Conservation (phyloP, 495 filamentous ascomycete genomes). For the Articulospora tetracladia region DNA sequence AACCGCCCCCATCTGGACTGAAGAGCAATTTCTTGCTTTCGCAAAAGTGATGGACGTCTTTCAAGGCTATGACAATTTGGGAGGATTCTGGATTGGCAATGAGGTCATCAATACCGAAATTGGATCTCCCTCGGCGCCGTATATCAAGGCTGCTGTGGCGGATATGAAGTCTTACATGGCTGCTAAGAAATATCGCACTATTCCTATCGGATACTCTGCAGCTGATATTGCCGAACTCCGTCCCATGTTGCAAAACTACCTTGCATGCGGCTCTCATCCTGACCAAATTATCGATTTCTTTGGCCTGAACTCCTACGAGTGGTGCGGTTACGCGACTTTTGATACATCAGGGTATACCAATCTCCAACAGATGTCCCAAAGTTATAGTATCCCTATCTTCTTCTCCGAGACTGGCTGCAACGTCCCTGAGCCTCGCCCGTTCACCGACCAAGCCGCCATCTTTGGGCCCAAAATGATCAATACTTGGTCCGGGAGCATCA, state of each 20-base stretch:
- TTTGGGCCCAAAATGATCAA: constrained; percentile 67
- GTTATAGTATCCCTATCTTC: constrained; percentile 75
- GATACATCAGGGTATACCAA: constrained; percentile 63
- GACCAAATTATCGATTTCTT: constrained; percentile 78
- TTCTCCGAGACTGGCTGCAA: constrained; percentile 83
- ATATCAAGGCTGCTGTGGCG: constrained; percentile 73
- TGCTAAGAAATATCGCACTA: constrained; percentile 67
- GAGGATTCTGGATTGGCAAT: constrained; percentile 82
- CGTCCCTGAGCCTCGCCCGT: constrained; percentile 57
- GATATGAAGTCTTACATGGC: constrained; percentile 81
- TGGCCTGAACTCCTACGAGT: constrained; percentile 80
- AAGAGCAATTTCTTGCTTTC: constrained; percentile 61
- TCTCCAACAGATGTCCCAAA: constrained; percentile 48
- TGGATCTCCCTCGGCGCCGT: constrained; percentile 66
- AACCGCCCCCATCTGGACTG: constrained; percentile 60
- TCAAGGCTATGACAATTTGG: constrained; percentile 70
- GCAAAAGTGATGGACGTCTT: constrained; percentile 73
- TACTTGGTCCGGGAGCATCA: constrained; percentile 76
- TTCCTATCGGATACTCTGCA: constrained; percentile 84
- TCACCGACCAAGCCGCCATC: constrained; percentile 73
- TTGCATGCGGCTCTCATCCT: constrained; percentile 67
- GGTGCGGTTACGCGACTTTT: constrained; percentile 70
- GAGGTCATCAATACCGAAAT: constrained; percentile 63
- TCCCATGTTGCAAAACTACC: constrained; percentile 82
- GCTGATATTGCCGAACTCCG: constrained; percentile 77